phyloP scores from a whole-genome alignment of 2,329 filamentous ascomycete species.

The Trichoderma sp. region DNA sequence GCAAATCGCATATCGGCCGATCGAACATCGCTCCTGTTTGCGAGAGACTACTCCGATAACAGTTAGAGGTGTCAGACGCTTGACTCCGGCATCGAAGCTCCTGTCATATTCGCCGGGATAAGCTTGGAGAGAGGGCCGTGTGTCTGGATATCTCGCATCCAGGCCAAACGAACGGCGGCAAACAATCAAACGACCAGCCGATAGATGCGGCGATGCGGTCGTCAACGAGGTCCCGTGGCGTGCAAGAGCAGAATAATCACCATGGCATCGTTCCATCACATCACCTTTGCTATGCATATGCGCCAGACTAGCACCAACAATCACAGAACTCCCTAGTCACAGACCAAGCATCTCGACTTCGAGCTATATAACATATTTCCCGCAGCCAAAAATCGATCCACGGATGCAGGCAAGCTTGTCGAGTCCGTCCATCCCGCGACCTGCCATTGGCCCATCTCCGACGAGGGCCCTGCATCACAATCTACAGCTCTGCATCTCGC shows the following conservation, averaged over 20 bases:
- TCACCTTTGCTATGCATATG: neutral
- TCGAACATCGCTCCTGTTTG: neutral
- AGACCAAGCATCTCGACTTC: neutral
- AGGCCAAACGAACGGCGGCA: neutral
- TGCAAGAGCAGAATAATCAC: neutral
- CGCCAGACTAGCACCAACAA: constrained; percentile 1
- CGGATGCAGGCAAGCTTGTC: neutral
- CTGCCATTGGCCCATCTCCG: constrained; percentile 7
- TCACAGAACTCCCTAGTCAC: neutral
- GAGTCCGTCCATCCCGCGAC: neutral
- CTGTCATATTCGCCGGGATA: neutral
- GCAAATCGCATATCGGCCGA: constrained; percentile 1
- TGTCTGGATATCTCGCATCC: neutral
- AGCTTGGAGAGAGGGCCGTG: neutral
- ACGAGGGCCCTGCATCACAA: neutral
- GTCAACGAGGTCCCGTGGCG: neutral
- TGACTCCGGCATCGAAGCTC: neutral
- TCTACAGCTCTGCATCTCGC: neutral
- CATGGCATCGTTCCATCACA: constrained; percentile 1
- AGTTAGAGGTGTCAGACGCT: neutral
- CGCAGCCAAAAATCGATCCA: neutral
- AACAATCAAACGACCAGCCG: neutral
- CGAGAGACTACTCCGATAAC: neutral
- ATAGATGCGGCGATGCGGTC: neutral
- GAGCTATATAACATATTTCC: neutral